Evolutionary conservation across 2,329 filamentous ascomycete genomes (phyloP).

Genomic region (Chrysoporthe deuterocubensis): DNA sequence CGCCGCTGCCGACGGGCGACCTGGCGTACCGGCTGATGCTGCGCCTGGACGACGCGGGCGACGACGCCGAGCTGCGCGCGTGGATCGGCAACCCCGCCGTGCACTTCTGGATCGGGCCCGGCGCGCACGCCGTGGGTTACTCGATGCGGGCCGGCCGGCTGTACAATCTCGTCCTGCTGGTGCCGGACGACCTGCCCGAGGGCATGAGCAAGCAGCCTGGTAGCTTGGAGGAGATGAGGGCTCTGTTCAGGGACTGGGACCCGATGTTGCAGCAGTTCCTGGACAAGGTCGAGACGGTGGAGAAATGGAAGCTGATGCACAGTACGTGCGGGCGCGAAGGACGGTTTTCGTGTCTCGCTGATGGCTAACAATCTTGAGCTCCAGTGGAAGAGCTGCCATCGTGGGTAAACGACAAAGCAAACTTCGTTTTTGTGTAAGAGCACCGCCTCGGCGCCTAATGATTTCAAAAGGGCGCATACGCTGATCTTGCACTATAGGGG

Average conservation of each 20-base stretch:
- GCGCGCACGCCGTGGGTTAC: slow-evolving; percentile 65
- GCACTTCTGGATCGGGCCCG: slow-evolving; percentile 68
- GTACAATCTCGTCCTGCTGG: slow-evolving; percentile 69
- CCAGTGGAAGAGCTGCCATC: slow-evolving; percentile 50
- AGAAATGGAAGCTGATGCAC: slow-evolving; percentile 73
- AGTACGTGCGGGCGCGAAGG: slow-evolving; percentile 37
- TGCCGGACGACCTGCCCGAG: slow-evolving; percentile 59
- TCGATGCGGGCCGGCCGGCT: slow-evolving; percentile 60
- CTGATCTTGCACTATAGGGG: slow-evolving; percentile 43
- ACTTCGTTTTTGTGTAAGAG: slow-evolving; percentile 52
- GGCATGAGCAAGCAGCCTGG: slow-evolving; percentile 55
- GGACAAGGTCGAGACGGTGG: slow-evolving; percentile 58
- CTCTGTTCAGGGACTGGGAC: slow-evolving; percentile 67
- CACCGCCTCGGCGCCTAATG: slow-evolving; percentile 29
- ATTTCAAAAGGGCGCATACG: slow-evolving; percentile 30
- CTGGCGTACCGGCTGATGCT: slow-evolving; percentile 68
- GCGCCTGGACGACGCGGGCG: slow-evolving; percentile 51
- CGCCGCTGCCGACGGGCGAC: slow-evolving; percentile 64
- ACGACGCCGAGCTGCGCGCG: slow-evolving; percentile 52
- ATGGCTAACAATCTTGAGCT: background rate
- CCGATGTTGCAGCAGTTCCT: slow-evolving; percentile 53
- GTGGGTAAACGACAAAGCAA: slow-evolving; percentile 58
- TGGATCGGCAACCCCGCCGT: slow-evolving; percentile 57
- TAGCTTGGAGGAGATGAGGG: slow-evolving; percentile 63
- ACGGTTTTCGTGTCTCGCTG: background rate